A percentile compares a stretch with the other conserved stretches of the same genome.
Evolutionary conservation across 129 eudicot genomes (phyloP).

Genomic region (Apium graveolens): DNA sequence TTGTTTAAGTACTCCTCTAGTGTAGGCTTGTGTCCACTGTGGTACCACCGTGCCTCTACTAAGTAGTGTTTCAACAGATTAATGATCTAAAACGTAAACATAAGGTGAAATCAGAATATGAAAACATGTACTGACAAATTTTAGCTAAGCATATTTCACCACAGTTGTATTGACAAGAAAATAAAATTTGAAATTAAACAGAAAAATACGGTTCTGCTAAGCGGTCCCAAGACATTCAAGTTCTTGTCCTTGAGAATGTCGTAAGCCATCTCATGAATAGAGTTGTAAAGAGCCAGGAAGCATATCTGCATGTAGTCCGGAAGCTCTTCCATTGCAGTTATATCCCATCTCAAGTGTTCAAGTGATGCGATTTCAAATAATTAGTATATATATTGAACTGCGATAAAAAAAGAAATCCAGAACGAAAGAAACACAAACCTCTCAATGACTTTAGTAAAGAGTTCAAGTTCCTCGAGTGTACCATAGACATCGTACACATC

Average conservation of each 20-base stretch:
- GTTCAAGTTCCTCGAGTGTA: slow-evolving; percentile 38
- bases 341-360: slow-evolving; percentile 39
- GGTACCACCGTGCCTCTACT: slow-evolving; percentile 44
- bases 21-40: not conserved
- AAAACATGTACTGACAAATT: no score
- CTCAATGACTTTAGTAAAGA: slow-evolving; percentile 43
- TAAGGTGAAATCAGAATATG: not conserved
- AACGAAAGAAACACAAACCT: slow-evolving; percentile 23
- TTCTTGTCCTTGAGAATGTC: slow-evolving; percentile 34
- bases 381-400: no score
- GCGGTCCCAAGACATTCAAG: slow-evolving; percentile 25
- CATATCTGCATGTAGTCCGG: slow-evolving; percentile 56
- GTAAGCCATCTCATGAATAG: slow-evolving; percentile 40
- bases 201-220: slow-evolving; percentile 22
- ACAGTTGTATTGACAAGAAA: no score
- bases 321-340: slow-evolving; percentile 35
- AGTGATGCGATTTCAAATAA: no score
- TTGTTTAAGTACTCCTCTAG: not conserved
- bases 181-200: no score
- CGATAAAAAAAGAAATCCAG: not conserved
- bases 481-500: slow-evolving; percentile 57
- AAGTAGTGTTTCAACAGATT: slow-evolving; percentile 45
- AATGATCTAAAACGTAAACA: slow-evolving; percentile 33
- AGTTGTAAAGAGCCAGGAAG: slow-evolving; percentile 40
- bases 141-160: no score